Evolutionary conservation across 2,329 filamentous ascomycete genomes (phyloP), one percentile per base, ranked within the genome.

Genomic region (Monosporascus cannonballus): DNA sequence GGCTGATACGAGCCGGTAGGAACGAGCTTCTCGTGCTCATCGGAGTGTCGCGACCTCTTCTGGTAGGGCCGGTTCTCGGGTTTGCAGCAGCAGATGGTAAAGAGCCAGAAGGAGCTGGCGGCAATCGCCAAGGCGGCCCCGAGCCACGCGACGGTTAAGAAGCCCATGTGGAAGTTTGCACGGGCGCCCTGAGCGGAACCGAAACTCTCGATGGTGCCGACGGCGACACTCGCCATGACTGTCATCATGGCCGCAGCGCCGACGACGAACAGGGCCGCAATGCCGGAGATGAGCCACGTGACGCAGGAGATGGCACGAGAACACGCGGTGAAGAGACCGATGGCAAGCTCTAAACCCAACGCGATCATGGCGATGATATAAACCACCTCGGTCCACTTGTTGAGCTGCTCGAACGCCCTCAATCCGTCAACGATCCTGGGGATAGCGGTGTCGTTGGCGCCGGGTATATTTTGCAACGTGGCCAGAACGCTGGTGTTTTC

Each of bases 11-110:
- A 59, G 56, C 68, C 66, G 38, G 52, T 59, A n/a, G 73, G 69
- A 9, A 76, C 62, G 47, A 76, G 69, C 73, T 83, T 82, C 74
- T 83, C 80, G 67, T 64, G 67, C 54, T 77, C 73, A 47, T 60
- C 61, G 50, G 61, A 57, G 47, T 63, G 48, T 52, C 60, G 56
- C 45, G 58, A 52, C 52, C 59, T 55, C 42, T 59, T 66, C 56
- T 57, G 51, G 58, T 67, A 61, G 47, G 63, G 56, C 57, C 68
- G 69, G 61, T 67, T 70, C 59, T 90, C 89, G 61, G 75, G 72
- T 53, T 81, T 84, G 78, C 92, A 96, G 83, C 92, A 97, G 86
- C 93, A 97, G 64, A 88, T 81, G 70, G 85, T 90, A 70, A 95
- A 83, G 66, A 92, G 75, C 93, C 94, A 97, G 86, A 97, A 96